Evolutionary conservation across 257 asterid species (phyloP), one percentile per base, ranked within the genome.

Genomic region (Solanum rostratum): DNA sequence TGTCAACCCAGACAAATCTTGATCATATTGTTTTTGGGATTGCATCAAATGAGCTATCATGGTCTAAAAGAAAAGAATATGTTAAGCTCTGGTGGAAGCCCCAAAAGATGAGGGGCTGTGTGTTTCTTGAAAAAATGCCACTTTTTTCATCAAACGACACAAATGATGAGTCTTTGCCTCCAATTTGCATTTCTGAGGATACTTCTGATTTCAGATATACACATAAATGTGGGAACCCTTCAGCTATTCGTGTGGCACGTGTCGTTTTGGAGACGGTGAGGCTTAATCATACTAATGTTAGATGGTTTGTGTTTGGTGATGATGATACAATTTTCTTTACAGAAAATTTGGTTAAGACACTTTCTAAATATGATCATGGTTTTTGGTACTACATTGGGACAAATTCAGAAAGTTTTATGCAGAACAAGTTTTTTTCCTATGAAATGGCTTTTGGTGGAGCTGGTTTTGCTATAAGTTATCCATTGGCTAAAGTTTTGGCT

Each of bases 291-390:
- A 30, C 93, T 0, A 79, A 92, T 27, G 97, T 93, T 80, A 90
- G 95, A 86, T 95, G 99, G 97, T 93, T 89, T 79, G 98, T 95
- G 55, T 95, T 94, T 78, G 99, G 99, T 41, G 99, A 95, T 22
- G 99, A 95, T 39, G 97, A 94, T 22, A 94, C 99, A 0, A 82
- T 93, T 19, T 95, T 94, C 87, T 94, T 95, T 83, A 93, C 97
- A 0, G 98, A 95, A n/a, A 95, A 94, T 91, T 84, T 95, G 82
- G 95, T 85, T 87, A 92, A 86, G 91, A 92, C 93, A 1, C 90
- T 95, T 54, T 91, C 96, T 0, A 95, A 95, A 79, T 95, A 94
- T 85, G 98, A 94, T 87, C 91, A 95, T 63, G 90, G 87, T 5
- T 39, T 94, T 49, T 95, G 99, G 98, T 92, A 93, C 69, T 95